These are phyloP conservation scores for Pichia cactophila DNA, from an alignment of 1,139 yeast species.

Conservation along the genomic window DNA sequence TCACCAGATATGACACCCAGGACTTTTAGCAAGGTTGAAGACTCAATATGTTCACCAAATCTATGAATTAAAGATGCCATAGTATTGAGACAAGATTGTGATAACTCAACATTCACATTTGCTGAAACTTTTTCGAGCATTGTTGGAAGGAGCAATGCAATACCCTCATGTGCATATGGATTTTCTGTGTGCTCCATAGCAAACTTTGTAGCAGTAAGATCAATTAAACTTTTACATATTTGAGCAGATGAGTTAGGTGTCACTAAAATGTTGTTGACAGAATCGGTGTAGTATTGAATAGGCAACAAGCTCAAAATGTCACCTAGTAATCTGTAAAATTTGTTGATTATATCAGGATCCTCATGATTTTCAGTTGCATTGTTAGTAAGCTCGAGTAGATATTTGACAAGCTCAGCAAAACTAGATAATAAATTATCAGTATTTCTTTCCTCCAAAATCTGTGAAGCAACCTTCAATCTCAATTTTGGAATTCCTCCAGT, in stretches of 20 bases:
- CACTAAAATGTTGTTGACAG: slow-evolving; percentile 46
- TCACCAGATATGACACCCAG: slow-evolving; percentile 46
- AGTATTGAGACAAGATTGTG: slow-evolving; percentile 66
- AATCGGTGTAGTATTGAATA: slow-evolving; percentile 58
- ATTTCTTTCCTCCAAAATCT: slow-evolving; percentile 41
- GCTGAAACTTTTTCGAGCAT: slow-evolving; percentile 39
- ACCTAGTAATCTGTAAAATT: slow-evolving; percentile 44
- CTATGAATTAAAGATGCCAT: slow-evolving; percentile 55
- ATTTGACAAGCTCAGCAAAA: slow-evolving; percentile 39
- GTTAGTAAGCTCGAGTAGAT: slow-evolving; percentile 31
- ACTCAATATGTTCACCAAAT: slow-evolving; percentile 47
- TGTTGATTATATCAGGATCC: slow-evolving; percentile 26
- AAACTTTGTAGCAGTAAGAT: slow-evolving; percentile 61
- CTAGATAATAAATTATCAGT: slow-evolving; percentile 33
- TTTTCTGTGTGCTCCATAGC: slow-evolving; percentile 52
- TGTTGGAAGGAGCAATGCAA: slow-evolving; percentile 41
- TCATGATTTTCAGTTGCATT: slow-evolving; percentile 16
- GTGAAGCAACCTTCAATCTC: slow-evolving; percentile 53
- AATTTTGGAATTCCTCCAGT: slow-evolving; percentile 38
- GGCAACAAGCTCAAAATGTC: slow-evolving; percentile 67
- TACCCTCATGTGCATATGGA: slow-evolving; percentile 36
- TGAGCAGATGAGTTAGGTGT: slow-evolving; percentile 24
- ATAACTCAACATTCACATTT: slow-evolving; percentile 39
- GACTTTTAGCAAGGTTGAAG: slow-evolving; percentile 40
- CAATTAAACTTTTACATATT: slow-evolving; percentile 46